These are phyloP conservation scores for Aspergillus aculeatinus DNA, from an alignment of 2,329 filamentous ascomycete genomes.

Conservation along the genomic window DNA sequence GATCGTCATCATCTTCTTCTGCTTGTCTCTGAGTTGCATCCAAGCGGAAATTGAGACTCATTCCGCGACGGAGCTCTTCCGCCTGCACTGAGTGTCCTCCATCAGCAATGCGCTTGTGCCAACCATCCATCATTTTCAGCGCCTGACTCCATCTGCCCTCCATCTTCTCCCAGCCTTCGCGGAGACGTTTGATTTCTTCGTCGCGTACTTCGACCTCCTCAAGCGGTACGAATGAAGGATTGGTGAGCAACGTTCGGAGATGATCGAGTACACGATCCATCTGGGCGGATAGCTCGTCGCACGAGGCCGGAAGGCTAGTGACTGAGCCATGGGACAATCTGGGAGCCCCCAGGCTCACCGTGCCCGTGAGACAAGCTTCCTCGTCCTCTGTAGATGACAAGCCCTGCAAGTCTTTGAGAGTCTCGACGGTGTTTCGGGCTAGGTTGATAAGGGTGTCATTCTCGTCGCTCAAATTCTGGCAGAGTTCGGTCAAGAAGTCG, in stretches of 20 bases:
- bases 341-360: slow-evolving; percentile 22
- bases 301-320: slow-evolving; percentile 55
- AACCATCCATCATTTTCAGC: slow-evolving; percentile 84
- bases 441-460: slow-evolving; percentile 79
- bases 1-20: slow-evolving; percentile 20
- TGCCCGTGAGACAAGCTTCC: slow-evolving; percentile 32
- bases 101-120: slow-evolving; percentile 73
- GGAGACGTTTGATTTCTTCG: slow-evolving; percentile 79
- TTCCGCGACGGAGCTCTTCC: slow-evolving; percentile 44
- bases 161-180: slow-evolving; percentile 90
- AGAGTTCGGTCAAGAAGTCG: slow-evolving; percentile 81
- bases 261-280: slow-evolving; percentile 78
- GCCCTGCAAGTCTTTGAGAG: slow-evolving; percentile 62
- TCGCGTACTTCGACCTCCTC: slow-evolving; percentile 93
- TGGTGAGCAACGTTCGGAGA: slow-evolving; percentile 80
- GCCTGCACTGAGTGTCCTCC: slow-evolving; percentile 43
- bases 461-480: slow-evolving; percentile 81
- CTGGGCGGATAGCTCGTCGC: slow-evolving; percentile 69
- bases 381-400: slow-evolving; percentile 36
- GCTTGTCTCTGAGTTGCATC: slow-evolving; percentile 22
- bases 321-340: slow-evolving; percentile 29
- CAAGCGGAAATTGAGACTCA: slow-evolving; percentile 43
- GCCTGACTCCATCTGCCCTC: slow-evolving; percentile 87
- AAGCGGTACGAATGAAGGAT: slow-evolving; percentile 92
- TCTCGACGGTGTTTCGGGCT: slow-evolving; percentile 68